Evolutionary conservation across 306 rosid species (phyloP).

Genomic region (Gillenia trifoliata): DNA sequence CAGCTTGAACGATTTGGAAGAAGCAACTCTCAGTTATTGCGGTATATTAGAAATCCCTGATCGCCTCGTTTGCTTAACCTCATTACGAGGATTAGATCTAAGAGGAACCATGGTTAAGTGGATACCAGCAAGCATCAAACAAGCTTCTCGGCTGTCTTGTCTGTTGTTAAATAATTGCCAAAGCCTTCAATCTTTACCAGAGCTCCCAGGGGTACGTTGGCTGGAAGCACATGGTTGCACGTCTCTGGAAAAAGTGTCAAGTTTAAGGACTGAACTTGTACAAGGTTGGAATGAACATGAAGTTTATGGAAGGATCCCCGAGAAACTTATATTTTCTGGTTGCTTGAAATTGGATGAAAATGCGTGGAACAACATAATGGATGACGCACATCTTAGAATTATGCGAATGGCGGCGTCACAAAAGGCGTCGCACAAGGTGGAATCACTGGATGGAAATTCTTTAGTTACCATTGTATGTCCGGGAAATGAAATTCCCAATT

Average conservation of each 20-base stretch:
- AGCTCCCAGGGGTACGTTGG: constrained; percentile 1
- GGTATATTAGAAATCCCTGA: neutral
- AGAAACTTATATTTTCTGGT: neutral
- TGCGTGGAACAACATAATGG: neutral
- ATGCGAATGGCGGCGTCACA: neutral
- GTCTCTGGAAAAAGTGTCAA: constrained; percentile 12
- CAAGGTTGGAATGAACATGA: neutral
- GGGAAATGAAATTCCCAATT: neutral
- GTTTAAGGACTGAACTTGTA: too few species aligned
- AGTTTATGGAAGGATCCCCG: neutral
- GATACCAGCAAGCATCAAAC: constrained; percentile 8
- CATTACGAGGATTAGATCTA: neutral
- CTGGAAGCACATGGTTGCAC: constrained; percentile 17
- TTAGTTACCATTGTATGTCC: neutral
- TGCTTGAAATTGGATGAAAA: constrained; percentile 5
- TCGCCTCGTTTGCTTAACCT: neutral
- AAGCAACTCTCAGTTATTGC: neutral
- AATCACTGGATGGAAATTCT: too few species aligned
- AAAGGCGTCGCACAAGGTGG: too few species aligned
- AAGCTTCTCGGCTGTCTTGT: neutral
- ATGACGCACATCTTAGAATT: neutral
- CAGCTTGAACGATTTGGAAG: neutral
- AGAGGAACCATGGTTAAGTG: neutral
- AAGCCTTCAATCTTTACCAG: neutral
- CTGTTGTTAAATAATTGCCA: neutral